phyloP scores from a whole-genome alignment of 768 basidiomycete genomes.

The Hypholoma sublateritium region DNA sequence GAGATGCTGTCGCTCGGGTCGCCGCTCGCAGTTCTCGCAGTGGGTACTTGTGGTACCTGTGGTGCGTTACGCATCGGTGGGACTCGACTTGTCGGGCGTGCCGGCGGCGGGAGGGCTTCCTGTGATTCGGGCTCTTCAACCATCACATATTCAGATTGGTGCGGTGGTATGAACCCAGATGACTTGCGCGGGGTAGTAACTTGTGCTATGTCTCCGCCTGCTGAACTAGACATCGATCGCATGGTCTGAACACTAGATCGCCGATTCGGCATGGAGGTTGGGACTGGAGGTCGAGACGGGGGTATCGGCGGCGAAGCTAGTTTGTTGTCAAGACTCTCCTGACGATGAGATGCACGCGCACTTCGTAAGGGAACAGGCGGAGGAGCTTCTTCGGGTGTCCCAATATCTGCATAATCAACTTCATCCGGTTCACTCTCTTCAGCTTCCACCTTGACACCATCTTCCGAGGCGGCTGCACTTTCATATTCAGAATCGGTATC shows the following conservation, averaged over 20 bases:
- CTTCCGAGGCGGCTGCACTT: constrained; percentile 48
- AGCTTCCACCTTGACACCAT: constrained; percentile 63
- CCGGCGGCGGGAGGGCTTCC: constrained; percentile 45
- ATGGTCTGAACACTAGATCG: constrained; percentile 37
- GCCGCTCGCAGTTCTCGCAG: constrained; percentile 16
- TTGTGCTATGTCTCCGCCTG: constrained; percentile 17
- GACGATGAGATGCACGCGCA: constrained; percentile 26
- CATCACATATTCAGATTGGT: constrained; percentile 59
- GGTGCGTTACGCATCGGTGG: constrained; percentile 38
- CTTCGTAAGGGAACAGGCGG: constrained; percentile 57
- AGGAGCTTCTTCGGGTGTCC: constrained; percentile 46
- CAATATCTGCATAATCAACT: constrained; percentile 55
- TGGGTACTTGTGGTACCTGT: constrained; percentile 25
- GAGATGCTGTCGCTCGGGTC: constrained; percentile 38
- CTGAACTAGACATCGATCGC: constrained; percentile 36
- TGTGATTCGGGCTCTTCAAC: constrained; percentile 50
- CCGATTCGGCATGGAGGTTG: constrained; percentile 34
- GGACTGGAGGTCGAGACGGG: constrained; percentile 52
- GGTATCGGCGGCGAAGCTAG: constrained; percentile 28
- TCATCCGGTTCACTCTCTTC: constrained; percentile 78
- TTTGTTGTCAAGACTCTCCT: constrained; percentile 16
- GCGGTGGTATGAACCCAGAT: constrained; percentile 21
- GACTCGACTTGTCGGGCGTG: constrained; percentile 38
- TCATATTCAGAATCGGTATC: constrained; percentile 45
- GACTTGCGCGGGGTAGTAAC: constrained; percentile 18